A percentile compares a stretch with the other conserved stretches of the same genome.
These are phyloP conservation scores for Eimeria praecox DNA, from an alignment of 169 alveolate genomes.

Conservation along the genomic window DNA sequence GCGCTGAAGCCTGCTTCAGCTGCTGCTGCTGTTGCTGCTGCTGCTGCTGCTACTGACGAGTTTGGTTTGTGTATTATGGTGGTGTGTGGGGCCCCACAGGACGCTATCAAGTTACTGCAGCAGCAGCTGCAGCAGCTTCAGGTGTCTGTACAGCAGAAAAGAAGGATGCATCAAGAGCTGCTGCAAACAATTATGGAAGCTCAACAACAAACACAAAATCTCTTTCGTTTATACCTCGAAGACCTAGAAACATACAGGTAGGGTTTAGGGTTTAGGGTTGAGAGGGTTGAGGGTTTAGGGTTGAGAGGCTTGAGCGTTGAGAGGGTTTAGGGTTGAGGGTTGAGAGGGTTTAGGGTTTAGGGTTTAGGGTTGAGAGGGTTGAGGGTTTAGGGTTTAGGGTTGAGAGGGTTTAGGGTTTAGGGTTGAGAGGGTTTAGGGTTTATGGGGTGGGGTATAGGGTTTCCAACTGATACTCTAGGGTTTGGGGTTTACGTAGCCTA, in stretches of 20 bases:
- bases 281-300: slow-evolving; percentile 17
- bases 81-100: no score
- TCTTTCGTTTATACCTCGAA: neutral
- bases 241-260: neutral
- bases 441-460: no score
- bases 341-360: no score
- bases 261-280: neutral
- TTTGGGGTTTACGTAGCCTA: no score
- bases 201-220: neutral
- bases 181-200: neutral
- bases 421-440: neutral
- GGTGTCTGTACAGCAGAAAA: neutral
- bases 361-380: no score
- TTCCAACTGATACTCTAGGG: no score
- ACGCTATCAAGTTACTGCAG: slow-evolving; percentile 1
- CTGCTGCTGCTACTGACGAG: neutral
- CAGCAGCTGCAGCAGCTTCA: no score
- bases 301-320: no score
- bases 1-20: no score
- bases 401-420: neutral
- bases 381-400: no score
- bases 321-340: no score
- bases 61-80: no score
- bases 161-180: neutral
- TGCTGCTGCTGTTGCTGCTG: slow-evolving; percentile 44